These are phyloP conservation scores for Mycena rebaudengoi DNA, from an alignment of 768 basidiomycete genomes.

Conservation along the genomic window DNA sequence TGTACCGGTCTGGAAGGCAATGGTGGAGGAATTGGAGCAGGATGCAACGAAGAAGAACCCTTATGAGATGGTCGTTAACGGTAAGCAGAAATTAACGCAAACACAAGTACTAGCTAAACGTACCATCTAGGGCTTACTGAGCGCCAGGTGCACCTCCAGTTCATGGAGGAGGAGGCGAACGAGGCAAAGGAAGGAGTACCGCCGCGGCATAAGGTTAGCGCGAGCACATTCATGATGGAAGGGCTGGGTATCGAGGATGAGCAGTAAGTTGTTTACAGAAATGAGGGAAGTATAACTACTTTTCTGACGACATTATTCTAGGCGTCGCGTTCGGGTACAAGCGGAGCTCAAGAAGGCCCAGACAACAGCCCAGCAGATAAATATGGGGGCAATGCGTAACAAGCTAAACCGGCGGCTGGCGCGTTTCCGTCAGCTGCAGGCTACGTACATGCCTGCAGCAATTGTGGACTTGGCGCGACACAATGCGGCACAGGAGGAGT, in stretches of 20 bases:
- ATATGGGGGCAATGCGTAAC: neutral
- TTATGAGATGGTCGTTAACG: neutral
- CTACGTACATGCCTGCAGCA: neutral
- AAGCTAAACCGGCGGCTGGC: neutral
- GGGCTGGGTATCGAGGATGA: conserved; percentile 7
- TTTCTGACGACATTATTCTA: neutral
- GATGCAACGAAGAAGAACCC: neutral
- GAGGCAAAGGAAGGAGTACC: neutral
- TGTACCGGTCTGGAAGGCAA: neutral
- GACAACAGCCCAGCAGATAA: neutral
- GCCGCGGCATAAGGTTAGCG: neutral
- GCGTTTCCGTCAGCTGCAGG: conserved; percentile 7
- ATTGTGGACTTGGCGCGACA: neutral
- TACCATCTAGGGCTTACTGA: neutral
- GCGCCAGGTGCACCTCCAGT: neutral
- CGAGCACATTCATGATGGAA: conserved; percentile 1
- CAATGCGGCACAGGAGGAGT: neutral
- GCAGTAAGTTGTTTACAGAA: neutral
- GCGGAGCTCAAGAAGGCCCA: neutral
- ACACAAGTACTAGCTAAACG: neutral
- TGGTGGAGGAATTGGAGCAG: neutral
- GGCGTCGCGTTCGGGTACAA: neutral
- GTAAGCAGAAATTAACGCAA: too few relatives aligned
- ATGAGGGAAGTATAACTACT: neutral
- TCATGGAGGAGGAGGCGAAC: conserved; percentile 3